These are phyloP conservation scores for Pythium angustatum DNA, from an alignment of 352 stramenopile genomes.

Conservation along the genomic window DNA sequence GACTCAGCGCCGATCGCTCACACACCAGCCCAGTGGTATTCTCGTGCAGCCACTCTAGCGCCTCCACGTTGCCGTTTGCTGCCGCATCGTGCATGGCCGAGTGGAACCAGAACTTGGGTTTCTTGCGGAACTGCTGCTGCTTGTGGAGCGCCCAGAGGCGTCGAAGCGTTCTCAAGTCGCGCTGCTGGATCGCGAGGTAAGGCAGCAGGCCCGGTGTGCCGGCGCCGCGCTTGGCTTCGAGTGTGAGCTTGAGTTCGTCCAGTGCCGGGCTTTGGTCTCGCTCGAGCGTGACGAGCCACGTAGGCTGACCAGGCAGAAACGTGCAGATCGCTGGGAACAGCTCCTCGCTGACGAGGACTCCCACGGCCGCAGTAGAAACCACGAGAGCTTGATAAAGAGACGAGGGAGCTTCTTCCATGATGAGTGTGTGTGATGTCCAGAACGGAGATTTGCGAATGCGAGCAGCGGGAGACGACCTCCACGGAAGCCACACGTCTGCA, in stretches of 20 bases:
- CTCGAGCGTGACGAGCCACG: conserved; percentile 23
- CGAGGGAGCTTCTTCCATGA: too few relatives aligned
- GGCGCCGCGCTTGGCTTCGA: not conserved
- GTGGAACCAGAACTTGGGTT: conserved; percentile 13
- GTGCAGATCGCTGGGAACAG: conserved; percentile 11
- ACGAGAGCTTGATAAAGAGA: too few relatives aligned
- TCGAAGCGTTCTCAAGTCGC: conserved; percentile 9
- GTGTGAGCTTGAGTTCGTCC: not conserved
- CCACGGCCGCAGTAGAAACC: not conserved
- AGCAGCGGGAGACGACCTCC: too few relatives aligned
- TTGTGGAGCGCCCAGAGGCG: conserved; percentile 19
- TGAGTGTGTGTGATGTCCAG: too few relatives aligned
- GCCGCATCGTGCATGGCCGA: conserved; percentile 13
- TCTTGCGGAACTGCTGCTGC: conserved; percentile 14
- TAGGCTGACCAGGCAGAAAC: conserved; percentile 17
- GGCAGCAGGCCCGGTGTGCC: conserved; percentile 22
- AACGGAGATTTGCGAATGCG: too few relatives aligned
- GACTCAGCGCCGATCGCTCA: not conserved
- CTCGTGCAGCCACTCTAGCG: conserved; percentile 20
- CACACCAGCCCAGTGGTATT: not conserved
- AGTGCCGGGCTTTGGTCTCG: not conserved
- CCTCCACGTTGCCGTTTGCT: conserved; percentile 8
- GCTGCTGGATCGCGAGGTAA: conserved; percentile 17
- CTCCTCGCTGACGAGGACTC: conserved; percentile 4
- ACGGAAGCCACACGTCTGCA: too few relatives aligned